Percentiles rank a stretch among this genome's conserved stretches.
These are phyloP conservation scores for Haematococcus sp. DNA, from an alignment of 139 green algal species.

Conservation along the genomic window DNA sequence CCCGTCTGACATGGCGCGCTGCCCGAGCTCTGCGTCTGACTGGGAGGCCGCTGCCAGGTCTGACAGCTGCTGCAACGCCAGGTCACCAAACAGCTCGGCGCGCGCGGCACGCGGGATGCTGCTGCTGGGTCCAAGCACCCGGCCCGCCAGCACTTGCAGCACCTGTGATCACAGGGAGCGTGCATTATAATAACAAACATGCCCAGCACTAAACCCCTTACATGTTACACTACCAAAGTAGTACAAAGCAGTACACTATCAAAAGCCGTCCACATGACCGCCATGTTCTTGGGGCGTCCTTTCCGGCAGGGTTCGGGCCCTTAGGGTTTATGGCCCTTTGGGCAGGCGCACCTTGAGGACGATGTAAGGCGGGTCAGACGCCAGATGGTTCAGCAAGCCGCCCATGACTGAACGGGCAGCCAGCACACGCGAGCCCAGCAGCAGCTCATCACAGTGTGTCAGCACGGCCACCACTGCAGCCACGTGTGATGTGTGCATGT, in stretches of 20 bases:
- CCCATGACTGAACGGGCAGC: constrained; percentile 37
- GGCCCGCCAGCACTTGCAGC: constrained; percentile 33
- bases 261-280: no score
- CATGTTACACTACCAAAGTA: no score
- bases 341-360: constrained; percentile 20
- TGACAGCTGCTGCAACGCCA: constrained; percentile 45
- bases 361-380: constrained; percentile 40
- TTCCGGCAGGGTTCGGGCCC: no score
- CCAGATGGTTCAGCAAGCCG: constrained; percentile 54
- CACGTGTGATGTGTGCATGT: no score
- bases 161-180: constrained; percentile 8
- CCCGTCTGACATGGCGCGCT: background rate
- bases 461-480: background rate
- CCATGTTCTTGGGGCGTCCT: no score
- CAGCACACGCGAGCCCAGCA: constrained; percentile 43
- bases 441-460: background rate
- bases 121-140: constrained; percentile 21
- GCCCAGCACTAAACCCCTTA: no score
- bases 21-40: background rate
- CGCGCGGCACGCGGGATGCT: constrained; percentile 30
- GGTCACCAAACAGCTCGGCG: constrained; percentile 48
- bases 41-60: constrained; percentile 19
- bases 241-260: no score
- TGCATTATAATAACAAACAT: no score
- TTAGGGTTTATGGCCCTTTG: no score